A percentile compares a stretch with the other conserved stretches of the same genome.
Evolutionary conservation across 2,329 filamentous ascomycete species (phyloP).

Genomic region (Phaeophleospora eucalypticola): DNA sequence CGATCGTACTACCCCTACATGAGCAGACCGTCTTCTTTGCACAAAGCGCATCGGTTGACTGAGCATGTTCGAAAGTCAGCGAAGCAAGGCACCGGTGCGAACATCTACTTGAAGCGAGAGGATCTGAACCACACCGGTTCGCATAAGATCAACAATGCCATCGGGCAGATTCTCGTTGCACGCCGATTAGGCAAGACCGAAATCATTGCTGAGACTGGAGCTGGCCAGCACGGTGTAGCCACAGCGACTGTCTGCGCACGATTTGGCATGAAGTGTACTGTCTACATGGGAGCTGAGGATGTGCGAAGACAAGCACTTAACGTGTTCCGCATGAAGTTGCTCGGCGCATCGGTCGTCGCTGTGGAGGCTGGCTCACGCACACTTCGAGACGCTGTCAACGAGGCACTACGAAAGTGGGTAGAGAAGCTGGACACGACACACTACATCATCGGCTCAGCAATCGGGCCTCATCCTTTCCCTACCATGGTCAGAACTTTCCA

Average conservation of each 20-base stretch:
- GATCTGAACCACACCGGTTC: slow-evolving; percentile 96
- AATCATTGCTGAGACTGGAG: slow-evolving; percentile 97
- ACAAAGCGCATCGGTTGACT: slow-evolving; percentile 82
- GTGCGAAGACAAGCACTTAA: slow-evolving; percentile 94
- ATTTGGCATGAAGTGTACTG: slow-evolving; percentile 95
- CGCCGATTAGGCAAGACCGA: slow-evolving; percentile 85
- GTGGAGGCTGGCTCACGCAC: slow-evolving; percentile 82
- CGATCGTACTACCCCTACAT: slow-evolving; percentile 95
- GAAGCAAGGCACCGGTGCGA: slow-evolving; percentile 70
- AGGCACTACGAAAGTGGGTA: slow-evolving; percentile 92
- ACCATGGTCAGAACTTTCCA: slow-evolving; percentile 98
- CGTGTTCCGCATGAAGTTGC: slow-evolving; percentile 95
- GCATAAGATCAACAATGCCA: slow-evolving; percentile 99
- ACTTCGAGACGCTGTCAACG: slow-evolving; percentile 71
- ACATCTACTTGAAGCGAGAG: slow-evolving; percentile 97
- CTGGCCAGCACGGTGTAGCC: slow-evolving; percentile 95
- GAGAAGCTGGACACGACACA: slow-evolving; percentile 88
- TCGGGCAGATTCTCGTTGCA: slow-evolving; percentile 88
- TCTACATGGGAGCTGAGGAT: slow-evolving; percentile 98
- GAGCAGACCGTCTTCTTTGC: slow-evolving; percentile 86
- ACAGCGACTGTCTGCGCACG: slow-evolving; percentile 97
- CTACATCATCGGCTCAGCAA: slow-evolving; percentile 97
- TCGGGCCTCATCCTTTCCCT: slow-evolving; percentile 95
- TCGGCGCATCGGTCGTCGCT: slow-evolving; percentile 86
- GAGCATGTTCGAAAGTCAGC: slow-evolving; percentile 44